Evolutionary conservation across 2,329 filamentous ascomycete species (phyloP), one percentile per base, ranked within the genome.

Genomic region (Shiraia bambusicola): DNA sequence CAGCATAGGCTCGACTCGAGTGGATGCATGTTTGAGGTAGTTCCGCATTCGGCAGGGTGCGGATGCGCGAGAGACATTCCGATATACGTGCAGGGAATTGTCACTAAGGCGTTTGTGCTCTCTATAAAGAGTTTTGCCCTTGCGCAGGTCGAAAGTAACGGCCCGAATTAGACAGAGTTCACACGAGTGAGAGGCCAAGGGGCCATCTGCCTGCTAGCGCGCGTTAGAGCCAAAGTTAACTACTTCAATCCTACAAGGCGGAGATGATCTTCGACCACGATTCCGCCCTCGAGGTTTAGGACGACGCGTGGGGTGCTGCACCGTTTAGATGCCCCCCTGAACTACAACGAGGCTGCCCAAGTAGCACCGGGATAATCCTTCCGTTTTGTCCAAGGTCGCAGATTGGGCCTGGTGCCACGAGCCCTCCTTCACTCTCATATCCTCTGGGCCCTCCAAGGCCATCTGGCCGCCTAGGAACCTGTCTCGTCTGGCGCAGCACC

Each of bases 211-310:
- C 30, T 28, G 34, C 47, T 52, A 54, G 49, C 37, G 36, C 35
- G 38, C 49, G 42, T 52, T 53, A 56, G 45, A 19, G 25, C 47
- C 47, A 56, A 54, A 50, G 47, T 49, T 22, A 22, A 22, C 19
- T 47, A 52, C 40, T 51, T 50, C 40, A 48, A 43, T 43, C 32
- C 47, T 46, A 53, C 52, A 51, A 45, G 37, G 44, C 50, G 46
- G 45, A 47, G 34, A 46, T 56, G 65, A 67, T 66, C 60, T 65
- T 52, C 64, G 34, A 49, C 56, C 51, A 59, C 52, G 57, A 55
- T 50, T 56, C 55, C 56, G 63, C 59, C 58, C 59, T 59, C 40
- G 29, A 39, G 42, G 47, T 50, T 47, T 42, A 49, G 48, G 31
- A 44, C 45, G 49, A 39, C 42, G 50, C 54, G 54, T 62, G 57